Evolutionary conservation across 1,284 basidiomycete genomes (phyloP), one percentile per base, ranked within the genome.

Genomic region (Irpex sp.): DNA sequence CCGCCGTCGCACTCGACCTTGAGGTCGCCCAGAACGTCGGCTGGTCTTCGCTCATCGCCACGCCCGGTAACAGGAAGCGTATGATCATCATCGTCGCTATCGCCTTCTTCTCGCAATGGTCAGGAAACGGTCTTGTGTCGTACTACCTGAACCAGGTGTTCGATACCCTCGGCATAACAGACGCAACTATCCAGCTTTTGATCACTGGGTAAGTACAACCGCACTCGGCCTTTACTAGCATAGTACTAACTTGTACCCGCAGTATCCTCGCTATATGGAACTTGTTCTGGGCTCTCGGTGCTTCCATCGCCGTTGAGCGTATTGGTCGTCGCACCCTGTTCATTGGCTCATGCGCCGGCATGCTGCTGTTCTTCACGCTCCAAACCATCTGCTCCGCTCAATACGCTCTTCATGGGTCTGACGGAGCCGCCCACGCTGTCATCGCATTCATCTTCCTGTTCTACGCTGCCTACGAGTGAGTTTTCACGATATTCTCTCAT

Each of bases 381-480:
- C 90, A 92, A 78, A 93, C 92, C 0, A 81, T 88, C 61, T 87
- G 87, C 74, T 87, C 87, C 17, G 86, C 88, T 0, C 70, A 82
- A 58, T 93, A 83, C 72, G 78, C 79, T n/a, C 73, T 84, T 46
- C 73, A 76, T 21, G 74, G 75, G 1, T 74, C 70, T 54, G 58
- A 74, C 5, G 70, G 74, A 1, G 83, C 87, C 5, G 88, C 83
- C 7, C 83, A 90, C 67, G 82, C 86, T 9, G 83, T 91, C 73
- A 87, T 93, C 65, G 89, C 83, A 2, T 88, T 91, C 77, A 89
- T 92, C 74, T 92, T 90, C 82, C 71, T 92, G 62, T 90, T 84
- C 78, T 90, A 87, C 69, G 86, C 84, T 6, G 75, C 80, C 58
- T 91, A 89, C 69, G 88, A 89, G 83, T 85, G 70, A 67, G 82